Percentiles rank a stretch among this genome's conserved stretches.
Evolutionary conservation across 2,329 filamentous ascomycete genomes (phyloP).

Genomic region (Trichophyton schoenleinii): DNA sequence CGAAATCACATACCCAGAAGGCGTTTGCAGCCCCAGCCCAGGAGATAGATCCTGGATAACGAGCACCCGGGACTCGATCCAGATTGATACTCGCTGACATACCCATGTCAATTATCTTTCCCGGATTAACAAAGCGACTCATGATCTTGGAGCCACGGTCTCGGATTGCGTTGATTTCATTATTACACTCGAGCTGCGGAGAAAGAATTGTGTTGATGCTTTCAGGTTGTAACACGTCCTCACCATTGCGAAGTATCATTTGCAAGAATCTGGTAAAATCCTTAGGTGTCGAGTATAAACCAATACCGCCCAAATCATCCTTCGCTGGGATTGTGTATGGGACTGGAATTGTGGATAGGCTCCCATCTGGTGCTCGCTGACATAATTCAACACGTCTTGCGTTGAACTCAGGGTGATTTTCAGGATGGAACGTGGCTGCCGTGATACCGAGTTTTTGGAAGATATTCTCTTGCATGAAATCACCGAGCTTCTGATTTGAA

Average conservation of each 20-base stretch:
- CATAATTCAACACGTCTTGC: slow-evolving; percentile 4
- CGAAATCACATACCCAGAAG: slow-evolving; percentile 9
- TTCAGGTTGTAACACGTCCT: neutral
- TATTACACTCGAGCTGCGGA: slow-evolving; percentile 1
- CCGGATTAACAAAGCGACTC: neutral
- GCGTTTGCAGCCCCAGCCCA: slow-evolving; percentile 6
- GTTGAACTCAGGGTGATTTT: neutral
- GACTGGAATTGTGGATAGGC: neutral
- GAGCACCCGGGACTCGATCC: neutral
- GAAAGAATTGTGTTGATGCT: slow-evolving; percentile 4
- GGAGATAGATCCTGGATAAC: neutral
- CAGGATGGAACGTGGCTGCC: slow-evolving; percentile 3
- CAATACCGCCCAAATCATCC: slow-evolving; percentile 15
- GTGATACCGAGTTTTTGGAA: slow-evolving; percentile 4
- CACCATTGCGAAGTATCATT: slow-evolving; percentile 11
- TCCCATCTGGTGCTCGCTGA: slow-evolving; percentile 7
- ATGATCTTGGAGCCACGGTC: neutral
- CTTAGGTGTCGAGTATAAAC: slow-evolving; percentile 15
- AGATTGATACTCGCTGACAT: slow-evolving; percentile 5
- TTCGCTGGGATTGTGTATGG: slow-evolving; percentile 3
- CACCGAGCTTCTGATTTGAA: slow-evolving; percentile 11
- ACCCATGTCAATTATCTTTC: slow-evolving; percentile 4
- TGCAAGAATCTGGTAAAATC: slow-evolving; percentile 16
- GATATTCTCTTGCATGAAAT: slow-evolving; percentile 6
- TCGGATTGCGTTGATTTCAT: neutral